Evolutionary conservation across 2,329 filamentous ascomycete species (phyloP).

Genomic region (Leptographium flavum): DNA sequence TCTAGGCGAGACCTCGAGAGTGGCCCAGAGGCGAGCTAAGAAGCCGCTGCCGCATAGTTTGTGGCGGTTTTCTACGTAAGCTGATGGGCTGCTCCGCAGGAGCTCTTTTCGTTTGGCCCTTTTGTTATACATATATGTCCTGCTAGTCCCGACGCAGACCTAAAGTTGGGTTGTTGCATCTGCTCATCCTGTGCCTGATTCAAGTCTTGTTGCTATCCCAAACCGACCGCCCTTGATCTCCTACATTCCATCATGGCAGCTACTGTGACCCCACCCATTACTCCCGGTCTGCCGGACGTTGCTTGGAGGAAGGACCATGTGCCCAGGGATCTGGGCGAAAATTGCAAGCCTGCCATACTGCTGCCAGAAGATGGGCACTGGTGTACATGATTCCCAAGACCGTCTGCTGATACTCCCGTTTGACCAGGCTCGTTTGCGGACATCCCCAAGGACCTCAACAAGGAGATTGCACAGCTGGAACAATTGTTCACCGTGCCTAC

Average conservation of each 20-base stretch:
- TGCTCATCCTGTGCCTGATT: background rate
- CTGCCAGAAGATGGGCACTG: background rate
- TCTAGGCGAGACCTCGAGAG: background rate
- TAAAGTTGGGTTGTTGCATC: background rate
- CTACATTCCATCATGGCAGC: background rate
- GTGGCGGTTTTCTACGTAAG: background rate
- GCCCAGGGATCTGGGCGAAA: background rate
- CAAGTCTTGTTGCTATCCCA: too few relatives aligned
- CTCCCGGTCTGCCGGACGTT: background rate
- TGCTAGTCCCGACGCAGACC: background rate
- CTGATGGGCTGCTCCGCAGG: background rate
- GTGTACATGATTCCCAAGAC: background rate
- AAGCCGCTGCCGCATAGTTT: background rate
- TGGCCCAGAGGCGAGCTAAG: background rate
- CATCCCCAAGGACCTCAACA: constrained; percentile 68
- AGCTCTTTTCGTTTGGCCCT: background rate
- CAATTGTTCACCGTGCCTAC: constrained; percentile 66
- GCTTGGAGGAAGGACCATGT: background rate
- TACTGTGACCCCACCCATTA: background rate
- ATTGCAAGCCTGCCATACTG: background rate
- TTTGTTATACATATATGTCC: background rate
- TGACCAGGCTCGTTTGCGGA: constrained; percentile 72
- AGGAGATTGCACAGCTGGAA: constrained; percentile 73
- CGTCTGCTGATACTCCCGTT: background rate
- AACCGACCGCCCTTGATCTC: too few relatives aligned